phyloP scores from a whole-genome alignment of 805 yeast species.

The Nakazawaea sp. region DNA sequence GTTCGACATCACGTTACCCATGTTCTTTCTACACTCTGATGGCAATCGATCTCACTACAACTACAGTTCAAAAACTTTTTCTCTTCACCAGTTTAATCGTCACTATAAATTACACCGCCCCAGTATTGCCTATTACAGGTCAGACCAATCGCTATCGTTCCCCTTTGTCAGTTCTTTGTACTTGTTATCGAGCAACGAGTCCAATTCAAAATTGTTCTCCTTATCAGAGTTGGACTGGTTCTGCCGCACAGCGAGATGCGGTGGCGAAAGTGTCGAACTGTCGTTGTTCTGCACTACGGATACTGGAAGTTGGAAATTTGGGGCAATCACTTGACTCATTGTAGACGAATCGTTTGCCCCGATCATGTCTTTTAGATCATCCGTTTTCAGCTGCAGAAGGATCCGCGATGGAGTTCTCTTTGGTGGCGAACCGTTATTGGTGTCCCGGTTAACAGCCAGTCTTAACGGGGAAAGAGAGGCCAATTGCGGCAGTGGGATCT shows the following conservation, averaged over 20 bases:
- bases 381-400: conserved; percentile 8
- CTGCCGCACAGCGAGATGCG: conserved; percentile 2
- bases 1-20: conserved; percentile 74
- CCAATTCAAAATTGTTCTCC: conserved; percentile 5
- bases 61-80: no score
- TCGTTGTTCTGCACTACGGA: conserved; percentile 3
- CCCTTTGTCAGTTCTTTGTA: conserved; percentile 6
- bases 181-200: conserved; percentile 7
- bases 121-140: conserved; percentile 2
- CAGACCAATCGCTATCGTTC: conserved; percentile 10
- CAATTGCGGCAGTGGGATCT: conserved; percentile 8
- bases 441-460: neutral
- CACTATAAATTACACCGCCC: neutral
- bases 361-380: no score
- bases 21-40: conserved; percentile 16
- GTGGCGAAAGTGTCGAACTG: conserved; percentile 6
- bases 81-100: neutral
- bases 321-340: neutral
- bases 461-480: conserved; percentile 3
- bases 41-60: no score
- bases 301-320: conserved; percentile 2
- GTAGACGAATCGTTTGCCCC: no score
- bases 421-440: neutral
- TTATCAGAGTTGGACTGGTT: neutral
- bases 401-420: conserved; percentile 10